Evolutionary conservation across 2,329 filamentous ascomycete genomes (phyloP).

Genomic region (Xenoacremonium recifei): DNA sequence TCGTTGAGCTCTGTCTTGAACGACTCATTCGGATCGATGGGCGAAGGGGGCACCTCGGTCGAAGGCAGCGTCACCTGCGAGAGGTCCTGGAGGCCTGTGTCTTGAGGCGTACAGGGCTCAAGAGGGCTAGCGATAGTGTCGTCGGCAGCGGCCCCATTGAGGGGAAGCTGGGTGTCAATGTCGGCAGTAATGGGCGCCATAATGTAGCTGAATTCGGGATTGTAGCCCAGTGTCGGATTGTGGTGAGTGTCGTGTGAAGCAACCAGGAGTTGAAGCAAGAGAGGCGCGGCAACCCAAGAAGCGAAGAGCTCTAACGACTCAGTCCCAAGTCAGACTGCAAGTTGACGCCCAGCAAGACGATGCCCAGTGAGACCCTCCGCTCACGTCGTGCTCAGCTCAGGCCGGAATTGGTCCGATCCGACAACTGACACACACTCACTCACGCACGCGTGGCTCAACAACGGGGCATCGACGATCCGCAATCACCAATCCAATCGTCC

Average conservation of each 20-base stretch:
- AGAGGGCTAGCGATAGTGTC: conserved; percentile 33
- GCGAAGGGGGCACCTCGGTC: conserved; percentile 55
- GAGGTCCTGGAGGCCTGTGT: conserved; percentile 29
- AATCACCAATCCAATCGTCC: no score
- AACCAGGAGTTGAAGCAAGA: no score
- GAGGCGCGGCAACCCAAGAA: no score
- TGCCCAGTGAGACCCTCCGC: no score
- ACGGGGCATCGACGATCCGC: conserved; percentile 4
- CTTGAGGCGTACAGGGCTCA: conserved; percentile 31
- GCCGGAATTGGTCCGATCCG: conserved; percentile 18
- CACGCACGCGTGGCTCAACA: conserved; percentile 19
- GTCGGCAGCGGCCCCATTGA: conserved; percentile 28
- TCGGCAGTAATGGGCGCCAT: conserved; percentile 37
- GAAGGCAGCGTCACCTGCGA: conserved; percentile 57
- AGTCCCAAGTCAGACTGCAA: no score
- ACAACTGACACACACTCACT: no score
- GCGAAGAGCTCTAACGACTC: no score
- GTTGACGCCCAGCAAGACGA: no score
- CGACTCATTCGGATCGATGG: conserved; percentile 46
- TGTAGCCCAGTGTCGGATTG: no score
- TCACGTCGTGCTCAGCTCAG: conserved; percentile 17
- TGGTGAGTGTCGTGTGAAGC: no score
- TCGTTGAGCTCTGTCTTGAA: conserved; percentile 53
- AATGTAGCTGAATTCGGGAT: no score
- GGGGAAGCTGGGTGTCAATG: conserved; percentile 29